These are phyloP conservation scores for Pleurotus cornucopiae DNA, from an alignment of 768 basidiomycete genomes.

Conservation along the genomic window DNA sequence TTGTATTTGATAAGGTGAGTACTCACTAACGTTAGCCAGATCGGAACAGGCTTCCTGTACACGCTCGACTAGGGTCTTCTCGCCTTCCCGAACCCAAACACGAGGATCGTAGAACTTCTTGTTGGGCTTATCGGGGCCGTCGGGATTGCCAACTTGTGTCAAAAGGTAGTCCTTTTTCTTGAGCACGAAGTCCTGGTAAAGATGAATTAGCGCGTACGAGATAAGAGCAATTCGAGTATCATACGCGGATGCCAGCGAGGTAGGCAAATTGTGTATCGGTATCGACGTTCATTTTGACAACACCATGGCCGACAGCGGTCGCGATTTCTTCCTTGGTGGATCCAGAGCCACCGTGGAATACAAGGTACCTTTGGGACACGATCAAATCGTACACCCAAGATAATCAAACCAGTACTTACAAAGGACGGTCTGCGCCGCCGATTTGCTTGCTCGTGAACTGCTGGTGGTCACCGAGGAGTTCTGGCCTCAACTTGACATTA, in stretches of 20 bases:
- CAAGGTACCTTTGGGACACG: conserved; percentile 67
- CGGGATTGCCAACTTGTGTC: conserved; percentile 95
- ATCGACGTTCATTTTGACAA: conserved; percentile 99
- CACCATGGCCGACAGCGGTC: conserved; percentile 87
- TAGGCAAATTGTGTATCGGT: conserved; percentile 95
- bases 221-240: conserved; percentile 11
- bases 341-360: conserved; percentile 99
- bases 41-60: conserved; percentile 94
- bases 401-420: conserved; percentile 47
- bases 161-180: conserved; percentile 86
- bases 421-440: conserved; percentile 65
- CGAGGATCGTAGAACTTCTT: conserved; percentile 99
- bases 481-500: conserved; percentile 91
- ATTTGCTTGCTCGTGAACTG: conserved; percentile 64
- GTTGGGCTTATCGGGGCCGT: conserved; percentile 96
- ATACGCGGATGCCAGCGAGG: conserved; percentile 74
- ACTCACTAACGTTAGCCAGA: conserved; percentile 58
- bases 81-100: conserved; percentile 98
- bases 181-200: conserved; percentile 69
- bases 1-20: background rate
- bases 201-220: background rate
- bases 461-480: conserved; percentile 91
- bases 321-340: conserved; percentile 94
- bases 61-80: conserved; percentile 84
- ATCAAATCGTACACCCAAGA: background rate